Percentiles rank a stretch among this genome's conserved stretches.
phyloP scores from a whole-genome alignment of 164 flowering plant species.

The Piper longum region DNA sequence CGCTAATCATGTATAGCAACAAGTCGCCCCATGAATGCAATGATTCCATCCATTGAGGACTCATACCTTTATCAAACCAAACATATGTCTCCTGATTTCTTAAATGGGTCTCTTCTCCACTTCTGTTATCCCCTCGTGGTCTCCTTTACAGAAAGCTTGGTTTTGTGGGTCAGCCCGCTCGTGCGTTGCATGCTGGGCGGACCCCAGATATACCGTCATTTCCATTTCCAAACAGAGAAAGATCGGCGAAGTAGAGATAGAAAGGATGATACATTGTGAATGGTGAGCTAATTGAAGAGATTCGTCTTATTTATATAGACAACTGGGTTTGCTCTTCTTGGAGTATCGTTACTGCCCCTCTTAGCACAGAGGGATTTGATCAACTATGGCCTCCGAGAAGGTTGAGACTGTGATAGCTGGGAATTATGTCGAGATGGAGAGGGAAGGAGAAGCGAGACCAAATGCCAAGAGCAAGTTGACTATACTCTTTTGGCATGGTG shows the following conservation, averaged over 20 bases:
- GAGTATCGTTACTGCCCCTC: background rate
- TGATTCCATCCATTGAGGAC: slow-evolving; percentile 12
- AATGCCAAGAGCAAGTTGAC: slow-evolving; percentile 9
- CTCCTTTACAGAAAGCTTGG: background rate
- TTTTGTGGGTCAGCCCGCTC: slow-evolving; percentile 18
- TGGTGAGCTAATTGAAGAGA: background rate
- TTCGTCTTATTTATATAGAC: slow-evolving; percentile 4
- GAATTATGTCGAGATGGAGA: slow-evolving; percentile 22
- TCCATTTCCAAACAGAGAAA: background rate
- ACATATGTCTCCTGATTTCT: background rate
- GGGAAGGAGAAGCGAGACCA: slow-evolving; percentile 6
- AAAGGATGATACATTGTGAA: background rate
- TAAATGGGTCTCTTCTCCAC: background rate
- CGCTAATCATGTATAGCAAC: slow-evolving; percentile 18
- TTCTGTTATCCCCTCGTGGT: background rate
- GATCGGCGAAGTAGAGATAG: background rate
- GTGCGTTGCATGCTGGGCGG: slow-evolving; percentile 13
- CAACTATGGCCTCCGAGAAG: slow-evolving; percentile 23
- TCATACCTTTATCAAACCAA: background rate
- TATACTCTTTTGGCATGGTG: slow-evolving; percentile 53
- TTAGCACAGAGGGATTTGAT: background rate
- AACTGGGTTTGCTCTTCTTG: background rate
- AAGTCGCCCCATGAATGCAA: slow-evolving; percentile 9
- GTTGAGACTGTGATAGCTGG: slow-evolving; percentile 22
- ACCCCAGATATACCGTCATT: slow-evolving; percentile 1